Conservation (phyloP, 805 yeast genomes). For the Nakazawaea laoshanensis region DNA sequence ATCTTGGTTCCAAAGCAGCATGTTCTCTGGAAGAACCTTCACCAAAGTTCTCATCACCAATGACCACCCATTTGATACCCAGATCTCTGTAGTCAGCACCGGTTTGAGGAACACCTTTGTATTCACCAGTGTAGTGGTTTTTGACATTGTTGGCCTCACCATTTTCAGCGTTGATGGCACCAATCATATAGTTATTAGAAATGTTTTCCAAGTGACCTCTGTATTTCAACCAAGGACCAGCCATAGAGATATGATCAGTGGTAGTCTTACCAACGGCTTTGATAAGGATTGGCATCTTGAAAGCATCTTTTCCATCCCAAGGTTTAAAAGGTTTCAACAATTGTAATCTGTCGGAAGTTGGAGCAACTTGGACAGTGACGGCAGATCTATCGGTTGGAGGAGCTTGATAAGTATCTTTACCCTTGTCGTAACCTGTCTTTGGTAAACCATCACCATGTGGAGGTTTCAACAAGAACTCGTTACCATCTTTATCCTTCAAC, state of each 20-base stretch:
- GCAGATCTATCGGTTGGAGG: slow-evolving; percentile 82
- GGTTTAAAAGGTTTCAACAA: slow-evolving; percentile 86
- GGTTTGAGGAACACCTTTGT: slow-evolving; percentile 94
- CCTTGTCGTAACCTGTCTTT: slow-evolving; percentile 47
- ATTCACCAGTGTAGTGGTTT: slow-evolving; percentile 88
- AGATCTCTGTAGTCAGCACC: slow-evolving; percentile 91
- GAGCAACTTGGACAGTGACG: slow-evolving; percentile 70
- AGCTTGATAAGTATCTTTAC: slow-evolving; percentile 90
- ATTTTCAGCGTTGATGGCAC: slow-evolving; percentile 96
- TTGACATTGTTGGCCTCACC: slow-evolving; percentile 86
- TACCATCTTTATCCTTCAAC: slow-evolving; percentile 64
- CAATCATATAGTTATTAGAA: slow-evolving; percentile 98
- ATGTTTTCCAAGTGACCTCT: slow-evolving; percentile 99
- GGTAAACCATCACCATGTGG: slow-evolving; percentile 86
- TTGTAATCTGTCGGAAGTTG: slow-evolving; percentile 95
- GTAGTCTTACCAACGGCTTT: slow-evolving; percentile 97
- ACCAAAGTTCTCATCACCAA: slow-evolving; percentile 98
- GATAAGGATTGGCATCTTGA: slow-evolving; percentile 84
- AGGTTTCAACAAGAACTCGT: slow-evolving; percentile 67
- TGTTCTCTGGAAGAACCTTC: slow-evolving; percentile 99
- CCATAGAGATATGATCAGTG: slow-evolving; percentile 99
- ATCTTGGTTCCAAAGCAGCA: slow-evolving; percentile 99
- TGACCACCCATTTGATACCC: slow-evolving; percentile 92
- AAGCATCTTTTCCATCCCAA: slow-evolving; percentile 95
- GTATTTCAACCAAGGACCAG: slow-evolving; percentile 99